These are phyloP conservation scores for Vaccinium darrowii DNA, from an alignment of 148 eudicot genomes.

Conservation along the genomic window DNA sequence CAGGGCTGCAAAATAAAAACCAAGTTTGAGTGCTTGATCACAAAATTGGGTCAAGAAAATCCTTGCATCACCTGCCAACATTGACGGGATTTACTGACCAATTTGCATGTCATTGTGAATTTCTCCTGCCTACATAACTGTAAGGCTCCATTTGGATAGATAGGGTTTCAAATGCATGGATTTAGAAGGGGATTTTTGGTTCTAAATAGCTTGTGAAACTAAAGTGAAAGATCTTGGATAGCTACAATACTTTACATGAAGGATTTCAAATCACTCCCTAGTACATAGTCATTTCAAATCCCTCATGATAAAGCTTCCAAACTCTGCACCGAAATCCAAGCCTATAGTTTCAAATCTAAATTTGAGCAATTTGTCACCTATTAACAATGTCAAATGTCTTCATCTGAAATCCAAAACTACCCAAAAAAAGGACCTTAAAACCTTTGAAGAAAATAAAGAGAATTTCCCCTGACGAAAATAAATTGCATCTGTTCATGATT, in stretches of 20 bases:
- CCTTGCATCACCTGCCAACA: background rate
- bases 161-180: background rate
- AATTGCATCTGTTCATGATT: background rate
- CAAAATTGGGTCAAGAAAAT: background rate
- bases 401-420: background rate
- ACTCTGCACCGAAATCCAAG: background rate
- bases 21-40: background rate
- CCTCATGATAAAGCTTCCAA: background rate
- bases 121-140: background rate
- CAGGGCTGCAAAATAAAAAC: slow-evolving; percentile 43
- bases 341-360: background rate
- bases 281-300: background rate
- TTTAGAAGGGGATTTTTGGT: background rate
- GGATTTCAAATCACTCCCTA: background rate
- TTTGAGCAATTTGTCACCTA: background rate
- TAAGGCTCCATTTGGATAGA: background rate
- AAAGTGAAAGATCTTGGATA: background rate
- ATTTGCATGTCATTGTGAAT: background rate
- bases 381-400: background rate
- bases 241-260: background rate
- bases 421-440: background rate
- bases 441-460: background rate
- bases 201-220: background rate
- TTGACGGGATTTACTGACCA: background rate
- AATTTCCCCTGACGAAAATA: background rate